Evolutionary conservation across 768 basidiomycete genomes (phyloP).

Genomic region (Trametes elegans): DNA sequence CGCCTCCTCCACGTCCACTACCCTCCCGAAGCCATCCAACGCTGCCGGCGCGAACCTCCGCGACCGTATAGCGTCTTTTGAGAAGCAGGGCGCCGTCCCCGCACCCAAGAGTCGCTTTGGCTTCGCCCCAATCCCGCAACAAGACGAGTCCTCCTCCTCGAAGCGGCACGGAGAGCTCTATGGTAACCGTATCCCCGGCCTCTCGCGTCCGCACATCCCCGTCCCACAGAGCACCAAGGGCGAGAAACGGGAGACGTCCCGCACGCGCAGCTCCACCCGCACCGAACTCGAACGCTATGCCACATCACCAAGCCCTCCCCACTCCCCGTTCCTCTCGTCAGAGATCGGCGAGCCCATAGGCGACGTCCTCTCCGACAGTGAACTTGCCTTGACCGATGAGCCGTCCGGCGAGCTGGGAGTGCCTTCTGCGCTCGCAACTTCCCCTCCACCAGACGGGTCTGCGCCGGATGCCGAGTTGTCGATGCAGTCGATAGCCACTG

Average conservation of each 20-base stretch:
- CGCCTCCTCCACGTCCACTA: slow-evolving; percentile 22
- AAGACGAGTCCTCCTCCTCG: slow-evolving; percentile 44
- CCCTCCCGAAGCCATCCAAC: slow-evolving; percentile 13
- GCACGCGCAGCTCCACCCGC: slow-evolving; percentile 13
- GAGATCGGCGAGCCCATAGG: neutral
- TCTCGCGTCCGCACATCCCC: slow-evolving; percentile 27
- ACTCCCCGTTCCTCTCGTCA: slow-evolving; percentile 19
- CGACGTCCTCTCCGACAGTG: slow-evolving; percentile 9
- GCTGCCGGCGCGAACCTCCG: slow-evolving; percentile 31
- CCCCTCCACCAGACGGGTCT: neutral
- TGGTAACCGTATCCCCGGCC: slow-evolving; percentile 61
- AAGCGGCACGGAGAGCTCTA: slow-evolving; percentile 66
- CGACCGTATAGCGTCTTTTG: slow-evolving; percentile 80
- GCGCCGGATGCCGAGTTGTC: neutral
- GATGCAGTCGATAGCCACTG: neutral
- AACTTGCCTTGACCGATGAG: slow-evolving; percentile 1
- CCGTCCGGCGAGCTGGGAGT: neutral
- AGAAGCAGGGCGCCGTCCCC: slow-evolving; percentile 73
- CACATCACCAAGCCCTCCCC: slow-evolving; percentile 19
- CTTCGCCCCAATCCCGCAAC: slow-evolving; percentile 57
- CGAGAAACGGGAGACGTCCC: slow-evolving; percentile 6
- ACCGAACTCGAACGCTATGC: slow-evolving; percentile 20
- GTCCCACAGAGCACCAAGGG: slow-evolving; percentile 7
- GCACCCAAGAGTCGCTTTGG: slow-evolving; percentile 76
- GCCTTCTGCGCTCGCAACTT: too few relatives aligned